Base-by-base conservation (phyloP, 2,329 filamentous ascomycete genomes). In the Knufia petricola region DNA sequence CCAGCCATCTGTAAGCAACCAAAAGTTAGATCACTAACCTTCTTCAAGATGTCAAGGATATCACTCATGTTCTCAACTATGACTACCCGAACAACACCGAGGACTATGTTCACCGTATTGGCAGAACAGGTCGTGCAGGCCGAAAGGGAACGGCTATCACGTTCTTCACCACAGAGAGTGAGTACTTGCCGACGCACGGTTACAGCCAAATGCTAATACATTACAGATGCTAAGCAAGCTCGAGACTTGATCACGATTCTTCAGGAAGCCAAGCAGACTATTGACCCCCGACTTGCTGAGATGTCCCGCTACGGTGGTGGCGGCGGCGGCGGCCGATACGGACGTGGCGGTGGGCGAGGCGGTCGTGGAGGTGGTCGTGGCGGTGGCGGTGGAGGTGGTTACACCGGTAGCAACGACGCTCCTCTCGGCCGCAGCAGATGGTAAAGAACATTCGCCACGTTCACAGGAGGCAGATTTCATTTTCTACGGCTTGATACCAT, bases 161-260 rank as follows among this genome's bases (percentile, higher is more conserved):
- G 58, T 81, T 98, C 64, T 98, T 98, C 73, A 96, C 92, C 69
- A 92, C 90, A 84, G 92, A 96, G 72, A 96, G 90, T 95, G 78
- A 75, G 89, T 85, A 52, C 19, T n/a, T 48, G 39, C 40, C 49
- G 19, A 34, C 37, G 53, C 40, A 20, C 17, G 10, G 7, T 20
- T 20, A 7, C n/a, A 13, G 30, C 8, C 21, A 50, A 48, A 28
- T 12, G 59, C 61, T 50, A 63, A 49, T 39, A 46, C 28, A 51
- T 48, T 51, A 31, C 54, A 89, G 86, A 92, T 73, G 79, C 85
- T 62, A 92, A 90, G 76, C 86, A 92, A 81, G 90, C 92, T 71
- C 90, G 92, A 78, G 92, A 98, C 73, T 82, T 98, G 65, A 83
- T 98, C 61, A 78, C 79, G 61, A 87, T 98, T 62, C 84, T 98